Evolutionary conservation across 2,329 filamentous ascomycete genomes (phyloP).

Genomic region (Venturia aucupariae): DNA sequence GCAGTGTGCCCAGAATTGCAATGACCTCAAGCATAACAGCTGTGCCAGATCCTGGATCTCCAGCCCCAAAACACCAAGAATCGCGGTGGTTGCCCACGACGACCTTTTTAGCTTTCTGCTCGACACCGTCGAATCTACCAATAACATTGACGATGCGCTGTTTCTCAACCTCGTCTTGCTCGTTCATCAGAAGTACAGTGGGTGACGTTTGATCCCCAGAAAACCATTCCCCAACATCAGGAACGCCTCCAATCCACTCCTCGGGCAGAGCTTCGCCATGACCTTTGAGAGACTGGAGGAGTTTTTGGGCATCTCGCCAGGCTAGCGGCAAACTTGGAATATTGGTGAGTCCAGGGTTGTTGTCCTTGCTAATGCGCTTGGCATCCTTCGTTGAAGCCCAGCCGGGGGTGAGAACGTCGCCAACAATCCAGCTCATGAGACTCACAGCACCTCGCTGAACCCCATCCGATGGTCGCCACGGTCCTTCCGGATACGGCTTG

Average conservation of each 20-base stretch:
- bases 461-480: conserved; percentile 70
- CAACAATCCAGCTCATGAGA: conserved; percentile 71
- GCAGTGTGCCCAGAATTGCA: conserved; percentile 72
- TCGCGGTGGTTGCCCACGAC: conserved; percentile 92
- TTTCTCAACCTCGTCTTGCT: conserved; percentile 73
- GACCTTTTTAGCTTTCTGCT: conserved; percentile 73
- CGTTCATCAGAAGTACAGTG: conserved; percentile 70
- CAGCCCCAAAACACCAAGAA: conserved; percentile 80
- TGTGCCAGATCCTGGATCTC: conserved; percentile 62
- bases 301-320: conserved; percentile 76
- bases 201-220: conserved; percentile 69
- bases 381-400: conserved; percentile 56
- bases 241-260: conserved; percentile 69
- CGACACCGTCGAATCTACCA: conserved; percentile 72
- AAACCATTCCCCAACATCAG: conserved; percentile 68
- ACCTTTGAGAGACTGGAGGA: conserved; percentile 68
- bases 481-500: conserved; percentile 63
- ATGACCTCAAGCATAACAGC: conserved; percentile 86
- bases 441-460: conserved; percentile 77
- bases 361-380: conserved; percentile 57
- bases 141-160: conserved; percentile 85
- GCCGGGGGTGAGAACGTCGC: conserved; percentile 87
- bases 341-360: conserved; percentile 62
- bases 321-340: conserved; percentile 87
- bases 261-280: conserved; percentile 60